phyloP scores from a whole-genome alignment of 768 basidiomycete species.

The Boletales sp. region DNA sequence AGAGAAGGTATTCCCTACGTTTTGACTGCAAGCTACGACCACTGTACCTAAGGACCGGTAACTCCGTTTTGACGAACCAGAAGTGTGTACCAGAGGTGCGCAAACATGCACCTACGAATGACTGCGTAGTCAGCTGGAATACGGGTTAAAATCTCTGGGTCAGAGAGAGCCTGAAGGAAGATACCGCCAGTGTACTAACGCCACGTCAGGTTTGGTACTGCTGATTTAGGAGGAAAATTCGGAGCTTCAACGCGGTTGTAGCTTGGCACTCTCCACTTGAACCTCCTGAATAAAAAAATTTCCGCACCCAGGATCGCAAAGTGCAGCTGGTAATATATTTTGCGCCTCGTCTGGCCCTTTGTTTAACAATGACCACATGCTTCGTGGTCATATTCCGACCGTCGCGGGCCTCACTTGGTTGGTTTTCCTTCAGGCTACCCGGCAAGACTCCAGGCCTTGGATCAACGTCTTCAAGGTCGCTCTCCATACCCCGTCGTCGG shows the following conservation, averaged over 20 bases:
- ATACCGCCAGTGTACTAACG: too few relatives aligned
- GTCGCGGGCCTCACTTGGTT: too few relatives aligned
- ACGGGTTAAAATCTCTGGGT: too few relatives aligned
- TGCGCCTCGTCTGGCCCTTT: neutral
- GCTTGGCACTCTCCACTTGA: neutral
- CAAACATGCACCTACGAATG: neutral
- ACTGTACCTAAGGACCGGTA: conserved; percentile 9
- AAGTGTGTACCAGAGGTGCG: neutral
- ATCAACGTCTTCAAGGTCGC: too few relatives aligned
- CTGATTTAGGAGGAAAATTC: neutral
- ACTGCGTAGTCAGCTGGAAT: too few relatives aligned
- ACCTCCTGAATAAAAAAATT: too few relatives aligned
- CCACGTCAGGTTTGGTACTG: neutral
- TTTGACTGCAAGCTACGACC: neutral
- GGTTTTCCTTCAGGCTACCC: too few relatives aligned
- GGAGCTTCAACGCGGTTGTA: neutral
- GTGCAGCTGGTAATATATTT: too few relatives aligned
- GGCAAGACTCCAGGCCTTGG: too few relatives aligned
- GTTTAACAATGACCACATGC: neutral
- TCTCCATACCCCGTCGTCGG: too few relatives aligned
- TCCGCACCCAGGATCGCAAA: too few relatives aligned
- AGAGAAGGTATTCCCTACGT: neutral
- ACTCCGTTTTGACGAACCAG: conserved; percentile 1
- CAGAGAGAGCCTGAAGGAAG: too few relatives aligned
- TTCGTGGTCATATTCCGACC: neutral